These are phyloP conservation scores for Umbelopsis sp. DNA, from an alignment of 192 early-diverging fungal genomes.

Conservation along the genomic window DNA sequence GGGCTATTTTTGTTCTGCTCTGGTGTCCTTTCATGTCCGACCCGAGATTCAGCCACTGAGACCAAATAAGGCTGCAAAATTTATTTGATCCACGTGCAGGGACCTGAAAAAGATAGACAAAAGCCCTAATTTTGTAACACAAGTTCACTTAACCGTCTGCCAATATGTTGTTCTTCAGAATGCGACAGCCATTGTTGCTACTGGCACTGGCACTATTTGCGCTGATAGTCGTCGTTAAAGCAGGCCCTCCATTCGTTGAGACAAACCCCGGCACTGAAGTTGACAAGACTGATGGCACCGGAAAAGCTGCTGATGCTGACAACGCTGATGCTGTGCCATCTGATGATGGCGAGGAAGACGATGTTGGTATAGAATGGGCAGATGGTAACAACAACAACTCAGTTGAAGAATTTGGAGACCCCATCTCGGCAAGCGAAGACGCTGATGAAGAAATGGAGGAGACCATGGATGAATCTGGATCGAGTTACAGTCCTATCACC, in stretches of 20 bases:
- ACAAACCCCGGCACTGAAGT: neutral
- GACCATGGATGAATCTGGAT: neutral
- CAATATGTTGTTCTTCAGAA: neutral
- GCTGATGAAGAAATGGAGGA: neutral
- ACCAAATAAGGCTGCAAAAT: too few species aligned
- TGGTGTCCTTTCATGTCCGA: too few species aligned
- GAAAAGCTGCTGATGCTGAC: neutral
- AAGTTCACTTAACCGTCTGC: too few species aligned
- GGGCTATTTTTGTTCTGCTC: too few species aligned
- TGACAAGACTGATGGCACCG: neutral
- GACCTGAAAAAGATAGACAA: too few species aligned
- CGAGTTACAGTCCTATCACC: too few species aligned
- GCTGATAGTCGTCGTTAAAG: neutral
- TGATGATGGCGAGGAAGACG: neutral
- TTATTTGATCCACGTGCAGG: too few species aligned
- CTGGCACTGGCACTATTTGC: neutral
- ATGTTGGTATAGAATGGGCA: neutral
- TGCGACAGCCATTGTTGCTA: slow-evolving; percentile 4
- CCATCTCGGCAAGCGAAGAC: too few species aligned
- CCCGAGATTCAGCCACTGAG: too few species aligned
- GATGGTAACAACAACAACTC: neutral
- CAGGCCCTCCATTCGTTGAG: neutral
- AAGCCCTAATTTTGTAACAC: too few species aligned
- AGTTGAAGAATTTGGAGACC: too few species aligned
- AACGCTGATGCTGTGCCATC: neutral